Evolutionary conservation across 306 rosid genomes (phyloP).

Genomic region (Fagus sylvatica): DNA sequence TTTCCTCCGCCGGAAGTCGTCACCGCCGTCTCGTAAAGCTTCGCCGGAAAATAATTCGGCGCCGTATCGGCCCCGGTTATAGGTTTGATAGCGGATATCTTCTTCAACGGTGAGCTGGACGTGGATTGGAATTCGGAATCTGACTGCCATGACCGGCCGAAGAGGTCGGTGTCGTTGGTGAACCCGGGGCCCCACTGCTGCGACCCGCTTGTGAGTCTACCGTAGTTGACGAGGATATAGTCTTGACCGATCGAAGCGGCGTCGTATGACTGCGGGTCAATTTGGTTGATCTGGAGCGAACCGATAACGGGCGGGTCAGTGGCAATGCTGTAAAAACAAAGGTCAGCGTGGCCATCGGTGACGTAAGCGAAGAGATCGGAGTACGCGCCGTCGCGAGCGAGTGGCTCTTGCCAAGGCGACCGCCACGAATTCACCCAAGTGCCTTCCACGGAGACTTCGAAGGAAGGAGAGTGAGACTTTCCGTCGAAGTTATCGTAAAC

Average conservation of each 20-base stretch:
- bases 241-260: slow-evolving; percentile 30
- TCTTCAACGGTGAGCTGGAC: neutral
- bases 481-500: slow-evolving; percentile 98
- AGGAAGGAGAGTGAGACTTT: slow-evolving; percentile 79
- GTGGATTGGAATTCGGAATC: slow-evolving; percentile 37
- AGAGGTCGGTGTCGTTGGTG: slow-evolving; percentile 65
- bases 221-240: slow-evolving; percentile 71
- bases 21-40: slow-evolving; percentile 68
- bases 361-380: slow-evolving; percentile 69
- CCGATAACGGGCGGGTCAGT: slow-evolving; percentile 89
- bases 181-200: slow-evolving; percentile 88
- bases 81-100: slow-evolving; percentile 39
- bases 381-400: slow-evolving; percentile 75
- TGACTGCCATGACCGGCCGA: slow-evolving; percentile 88
- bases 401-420: slow-evolving; percentile 70
- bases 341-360: slow-evolving; percentile 51
- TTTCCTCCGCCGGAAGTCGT: slow-evolving; percentile 29
- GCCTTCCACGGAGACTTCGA: slow-evolving; percentile 73
- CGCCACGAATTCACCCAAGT: slow-evolving; percentile 90
- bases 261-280: slow-evolving; percentile 66
- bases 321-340: slow-evolving; percentile 88
- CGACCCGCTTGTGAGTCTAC: slow-evolving; percentile 73
- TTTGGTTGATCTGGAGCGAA: slow-evolving; percentile 62
- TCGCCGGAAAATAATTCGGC: slow-evolving; percentile 79
- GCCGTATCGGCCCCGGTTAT: slow-evolving; percentile 51